These are phyloP conservation scores for Podaxis carcinomalis DNA, from an alignment of 768 basidiomycete species.

Conservation along the genomic window DNA sequence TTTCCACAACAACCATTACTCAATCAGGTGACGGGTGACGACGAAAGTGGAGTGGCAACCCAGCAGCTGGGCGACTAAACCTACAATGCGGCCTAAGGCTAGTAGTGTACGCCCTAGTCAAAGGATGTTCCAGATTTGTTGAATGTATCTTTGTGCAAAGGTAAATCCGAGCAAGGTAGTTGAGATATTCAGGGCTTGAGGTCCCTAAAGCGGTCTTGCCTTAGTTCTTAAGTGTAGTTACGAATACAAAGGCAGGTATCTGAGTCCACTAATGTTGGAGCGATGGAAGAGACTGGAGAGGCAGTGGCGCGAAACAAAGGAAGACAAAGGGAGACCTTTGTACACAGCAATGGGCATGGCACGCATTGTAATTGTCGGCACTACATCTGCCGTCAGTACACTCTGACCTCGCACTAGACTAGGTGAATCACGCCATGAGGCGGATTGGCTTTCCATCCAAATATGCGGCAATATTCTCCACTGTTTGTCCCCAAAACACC, in stretches of 20 bases:
- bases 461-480: slow-evolving; percentile 54
- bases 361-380: not conserved
- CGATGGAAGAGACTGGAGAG: not conserved
- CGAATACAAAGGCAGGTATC: no score
- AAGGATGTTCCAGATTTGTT: not conserved
- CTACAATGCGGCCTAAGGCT: not conserved
- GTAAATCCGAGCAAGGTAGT: no score
- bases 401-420: not conserved
- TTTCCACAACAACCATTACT: not conserved
- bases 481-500: slow-evolving; percentile 50
- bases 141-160: not conserved
- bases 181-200: no score
- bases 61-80: not conserved
- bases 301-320: not conserved
- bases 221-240: no score
- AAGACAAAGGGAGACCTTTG: not conserved
- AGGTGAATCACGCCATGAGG: not conserved
- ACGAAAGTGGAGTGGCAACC: not conserved
- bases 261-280: no score
- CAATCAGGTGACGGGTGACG: not conserved
- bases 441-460: slow-evolving; percentile 35
- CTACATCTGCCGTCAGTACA: not conserved
- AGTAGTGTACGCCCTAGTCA: not conserved
- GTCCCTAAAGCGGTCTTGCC: no score
- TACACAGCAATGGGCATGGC: not conserved